Base-by-base conservation (phyloP, 495 filamentous ascomycete genomes). In the Penicillium verhagenii region DNA sequence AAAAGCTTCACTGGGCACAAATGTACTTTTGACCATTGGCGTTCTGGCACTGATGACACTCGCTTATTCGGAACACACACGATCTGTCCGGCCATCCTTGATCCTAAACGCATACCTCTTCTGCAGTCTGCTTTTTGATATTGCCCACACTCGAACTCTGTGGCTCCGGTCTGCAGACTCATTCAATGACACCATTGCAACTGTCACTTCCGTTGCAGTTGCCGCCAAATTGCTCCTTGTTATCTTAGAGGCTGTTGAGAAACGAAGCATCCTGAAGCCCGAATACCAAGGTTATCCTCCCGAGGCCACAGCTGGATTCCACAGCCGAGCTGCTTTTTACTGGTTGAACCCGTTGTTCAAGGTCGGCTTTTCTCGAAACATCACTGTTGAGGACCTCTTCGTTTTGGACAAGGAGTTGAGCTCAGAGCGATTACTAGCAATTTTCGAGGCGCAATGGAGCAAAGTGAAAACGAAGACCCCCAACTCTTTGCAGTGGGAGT, bases 91-190 rank as follows among this genome's bases (percentile, higher is more conserved):
- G 42, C 85, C 86, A 0, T 89, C 87, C 0, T 69, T 79, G 28
- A 54, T 89, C 9, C 67, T 90, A 31, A 79, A 82, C 47, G 52
- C 73, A 7, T 91, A 86, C 61, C 72, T 91, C 1, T 72, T 85
- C 40, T 56, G 83, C 54, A 82, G 82, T 0, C 45, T 83, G n/a
- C 62, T 88, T 9, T 78, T 88, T 18, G 85, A 88, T 60, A 63
- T 73, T 28, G 75, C 79, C 0, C 78, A 75, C 40, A 65, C 72
- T 10, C 69, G 86, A 37, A 89, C 83, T 0, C 64, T 85, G 18
- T 88, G 80, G 77, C 70, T 87, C 6, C 68, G 74, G n/a, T 71
- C 69, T 1, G 33, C 52, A 44, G 69, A 65, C 19, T 18, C 16
- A 33, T 61, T 50, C 68, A 74, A 70, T 50, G 60, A 55, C 18